Percentiles rank a stretch among this genome's conserved stretches.
Evolutionary conservation across 129 eudicot genomes (phyloP).

Genomic region (Saposhnikovia divaricata): DNA sequence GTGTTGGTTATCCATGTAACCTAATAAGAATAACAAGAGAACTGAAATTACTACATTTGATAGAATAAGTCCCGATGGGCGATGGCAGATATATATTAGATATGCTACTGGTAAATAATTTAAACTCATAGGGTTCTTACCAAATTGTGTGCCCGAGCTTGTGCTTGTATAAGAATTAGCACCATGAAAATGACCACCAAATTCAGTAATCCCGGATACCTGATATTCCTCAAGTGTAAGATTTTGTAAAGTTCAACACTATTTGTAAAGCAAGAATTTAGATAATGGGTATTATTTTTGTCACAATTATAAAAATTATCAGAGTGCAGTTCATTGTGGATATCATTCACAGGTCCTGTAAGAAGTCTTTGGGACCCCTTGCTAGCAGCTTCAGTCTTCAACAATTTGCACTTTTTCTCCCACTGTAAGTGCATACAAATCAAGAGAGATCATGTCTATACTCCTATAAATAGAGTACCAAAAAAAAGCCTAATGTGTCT

Average conservation of each 20-base stretch:
- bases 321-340: constrained; percentile 75
- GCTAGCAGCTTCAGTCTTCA: constrained; percentile 42
- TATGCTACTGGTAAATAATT: constrained; percentile 29
- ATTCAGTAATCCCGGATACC: constrained; percentile 40
- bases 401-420: constrained; percentile 62
- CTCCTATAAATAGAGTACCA: background rate
- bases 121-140: constrained; percentile 13
- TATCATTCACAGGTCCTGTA: constrained; percentile 62
- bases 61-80: background rate
- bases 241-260: constrained; percentile 88
- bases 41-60: background rate
- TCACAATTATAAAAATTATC: constrained; percentile 47
- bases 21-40: constrained; percentile 20
- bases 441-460: background rate
- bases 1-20: constrained; percentile 22
- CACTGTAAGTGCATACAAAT: constrained; percentile 46
- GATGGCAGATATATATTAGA: background rate
- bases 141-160: constrained; percentile 15
- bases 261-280: constrained; percentile 34
- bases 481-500: background rate
- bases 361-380: constrained; percentile 35
- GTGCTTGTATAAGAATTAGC: constrained; percentile 18
- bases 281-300: constrained; percentile 37
- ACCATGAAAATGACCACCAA: constrained; percentile 29
- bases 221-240: constrained; percentile 79